Evolutionary conservation across 2,329 filamentous ascomycete species (phyloP), one percentile per base, ranked within the genome.

Genomic region (Aspergillus melleus): DNA sequence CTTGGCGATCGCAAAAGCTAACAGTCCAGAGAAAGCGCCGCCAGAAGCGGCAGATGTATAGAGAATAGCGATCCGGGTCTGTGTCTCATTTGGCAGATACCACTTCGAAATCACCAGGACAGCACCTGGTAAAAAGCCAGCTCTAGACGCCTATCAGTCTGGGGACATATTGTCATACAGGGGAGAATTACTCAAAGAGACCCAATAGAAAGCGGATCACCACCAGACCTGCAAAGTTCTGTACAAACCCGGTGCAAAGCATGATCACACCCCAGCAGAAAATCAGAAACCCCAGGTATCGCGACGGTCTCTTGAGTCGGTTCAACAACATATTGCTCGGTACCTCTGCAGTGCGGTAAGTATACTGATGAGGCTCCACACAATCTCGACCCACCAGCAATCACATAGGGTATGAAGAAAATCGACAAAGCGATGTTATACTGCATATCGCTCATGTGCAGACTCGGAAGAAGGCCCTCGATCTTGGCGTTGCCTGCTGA

Each of bases 1-100:
- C 72, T 95, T 91, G 20, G 90, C 90, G 61, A 96, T 94, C 0
- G 86, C 92, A 4, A 86, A 88, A 1, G 92, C 92, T 6, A 96
- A 81, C 1, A 96, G 83, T 9, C 91, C 91, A 26, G 90, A 91
- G 68, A 96, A 96, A 0, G 91, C 90, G 1, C 91, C 91, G 0
- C 89, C 88, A 0, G 92, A 76, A 1, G 90, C 89, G 1, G 90
- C 90, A 0, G 90, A 88, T 0, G 88, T 90, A 78, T 93, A 94
- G 77, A 93, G 92, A 60, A 91, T 85, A 22, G 90, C 88, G 52
- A 88, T 85, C 30, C 90, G 84, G 20, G 90, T 82, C 58, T 90
- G 90, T 54, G 92, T 88, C 69, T 94, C 90, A 24, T 82, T 84
- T 29, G 90, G 82, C 71, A 86, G 88, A 70, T 93, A 95, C 90